Evolutionary conservation across 2,329 filamentous ascomycete genomes (phyloP).

Genomic region (Exophiala spinifera): DNA sequence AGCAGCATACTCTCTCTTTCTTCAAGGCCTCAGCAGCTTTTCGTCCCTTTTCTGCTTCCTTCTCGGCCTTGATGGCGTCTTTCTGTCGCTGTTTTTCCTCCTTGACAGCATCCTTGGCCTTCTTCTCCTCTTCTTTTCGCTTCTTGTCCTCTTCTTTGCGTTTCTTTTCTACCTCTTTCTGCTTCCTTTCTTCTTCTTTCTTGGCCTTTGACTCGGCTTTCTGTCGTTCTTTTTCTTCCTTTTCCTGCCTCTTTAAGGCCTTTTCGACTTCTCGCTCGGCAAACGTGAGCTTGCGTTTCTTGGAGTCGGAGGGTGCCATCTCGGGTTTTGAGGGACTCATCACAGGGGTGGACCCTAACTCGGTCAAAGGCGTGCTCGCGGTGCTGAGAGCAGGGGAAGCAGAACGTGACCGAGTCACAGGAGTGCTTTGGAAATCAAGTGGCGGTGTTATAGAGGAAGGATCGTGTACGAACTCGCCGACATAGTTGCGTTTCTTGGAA

Average conservation of each 20-base stretch:
- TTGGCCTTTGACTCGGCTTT: slow-evolving; percentile 20
- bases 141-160: slow-evolving; percentile 38
- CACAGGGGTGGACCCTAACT: slow-evolving; percentile 18
- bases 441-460: slow-evolving; percentile 2
- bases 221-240: slow-evolving; percentile 34
- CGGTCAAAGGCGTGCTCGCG: slow-evolving; percentile 20
- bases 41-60: slow-evolving; percentile 37
- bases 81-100: slow-evolving; percentile 39
- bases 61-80: slow-evolving; percentile 41
- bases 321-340: slow-evolving; percentile 8
- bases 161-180: slow-evolving; percentile 41
- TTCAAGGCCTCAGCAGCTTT: slow-evolving; percentile 39
- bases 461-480: slow-evolving; percentile 13
- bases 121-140: slow-evolving; percentile 33
- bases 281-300: slow-evolving; percentile 32
- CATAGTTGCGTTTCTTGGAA: slow-evolving; percentile 22
- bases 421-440: slow-evolving; percentile 9
- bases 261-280: slow-evolving; percentile 27
- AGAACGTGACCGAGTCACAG: slow-evolving; percentile 5
- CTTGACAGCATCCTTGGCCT: slow-evolving; percentile 29
- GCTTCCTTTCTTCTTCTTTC: slow-evolving; percentile 45
- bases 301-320: slow-evolving; percentile 18
- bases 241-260: slow-evolving; percentile 34
- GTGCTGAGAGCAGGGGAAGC: slow-evolving; percentile 15
- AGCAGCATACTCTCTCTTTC: slow-evolving; percentile 43